These are phyloP conservation scores for Serendipita vermifera DNA, from an alignment of 768 basidiomycete species.

Conservation along the genomic window DNA sequence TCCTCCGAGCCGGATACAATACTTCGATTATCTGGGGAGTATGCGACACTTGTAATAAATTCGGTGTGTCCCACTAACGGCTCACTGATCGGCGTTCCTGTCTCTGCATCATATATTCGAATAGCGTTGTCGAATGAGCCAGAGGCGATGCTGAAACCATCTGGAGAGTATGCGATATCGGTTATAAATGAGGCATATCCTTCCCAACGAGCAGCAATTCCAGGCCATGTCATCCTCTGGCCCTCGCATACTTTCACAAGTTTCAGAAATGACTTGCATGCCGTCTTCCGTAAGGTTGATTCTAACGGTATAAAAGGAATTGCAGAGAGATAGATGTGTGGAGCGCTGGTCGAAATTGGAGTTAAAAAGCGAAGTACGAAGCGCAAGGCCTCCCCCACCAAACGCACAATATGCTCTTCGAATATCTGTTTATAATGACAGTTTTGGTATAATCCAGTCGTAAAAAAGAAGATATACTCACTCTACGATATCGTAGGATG, in stretches of 20 bases:
- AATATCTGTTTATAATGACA: not conserved
- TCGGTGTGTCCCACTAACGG: conserved; percentile 8
- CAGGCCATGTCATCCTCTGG: not conserved
- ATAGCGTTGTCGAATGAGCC: conserved; percentile 3
- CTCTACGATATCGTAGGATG: not conserved
- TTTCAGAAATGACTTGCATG: not conserved
- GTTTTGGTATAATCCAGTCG: not conserved
- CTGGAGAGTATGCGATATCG: not conserved
- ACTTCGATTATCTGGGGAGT: conserved; percentile 30
- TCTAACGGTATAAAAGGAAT: not conserved
- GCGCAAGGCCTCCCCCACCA: not conserved
- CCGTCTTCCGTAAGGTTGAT: not conserved
- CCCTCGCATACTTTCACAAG: not conserved
- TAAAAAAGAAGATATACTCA: not conserved
- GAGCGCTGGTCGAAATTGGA: not conserved
- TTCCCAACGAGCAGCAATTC: not conserved
- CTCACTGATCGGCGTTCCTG: not conserved
- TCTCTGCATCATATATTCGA: conserved; percentile 10
- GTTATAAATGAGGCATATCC: not conserved
- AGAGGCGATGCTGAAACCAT: conserved; percentile 5
- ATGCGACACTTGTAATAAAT: conserved; percentile 26
- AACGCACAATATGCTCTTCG: not conserved
- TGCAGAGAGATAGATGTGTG: not conserved
- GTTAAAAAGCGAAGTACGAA: not conserved
- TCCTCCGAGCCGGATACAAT: conserved; percentile 33